Evolutionary conservation across 805 yeast species (phyloP), one percentile per base, ranked within the genome.

Genomic region (Lachancea mirantina): DNA sequence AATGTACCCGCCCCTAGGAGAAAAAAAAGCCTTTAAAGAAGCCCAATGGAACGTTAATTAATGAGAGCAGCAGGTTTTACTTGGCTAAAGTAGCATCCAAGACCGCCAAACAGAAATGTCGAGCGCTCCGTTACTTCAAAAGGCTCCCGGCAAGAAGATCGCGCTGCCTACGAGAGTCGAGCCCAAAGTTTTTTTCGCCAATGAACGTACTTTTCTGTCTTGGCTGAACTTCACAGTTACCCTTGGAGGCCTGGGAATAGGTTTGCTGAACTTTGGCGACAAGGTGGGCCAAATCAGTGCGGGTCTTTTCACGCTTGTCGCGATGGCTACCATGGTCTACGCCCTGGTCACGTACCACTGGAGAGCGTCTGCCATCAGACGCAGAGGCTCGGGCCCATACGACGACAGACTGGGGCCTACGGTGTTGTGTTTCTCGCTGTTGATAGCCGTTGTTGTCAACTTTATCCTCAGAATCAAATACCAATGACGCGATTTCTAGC

Each of bases 151-250:
- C 39, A 92, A 92, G 64, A 80, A 97, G 65, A 92, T 92, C 46
- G 97, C 98, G 4, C 70, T 92, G 35, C 99, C 99, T 30, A 94
- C 96, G 13, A 74, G 99, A 43, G 96, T 92, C 14, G 99, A 92
- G 64, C 99, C 99, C 46, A 92, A 92, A 63, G 98, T 92, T 17
- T 92, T 94, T 67, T 92, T 92, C 55, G 98, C 98, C 55, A 92
- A 92, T 57, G 99, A 92, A 65, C 84, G 99, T 69, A 92, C 99
- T 1, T 92, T 92, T 57, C 71, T 92, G 39, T 89, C 97, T 30
- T 92, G 99, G 99, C 74, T 92, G 52, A 94, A 94, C 62, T 92
- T 92, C 70, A 92, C 99, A n/a, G 96, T 92, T 39, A 84, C 94
- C 54, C 70, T 92, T 40, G 98, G 99, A 18, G 94, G 96, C 28